Percentiles rank a stretch among this genome's conserved stretches.
phyloP scores from a whole-genome alignment of 257 asterid species.

The Petunia axillaris region DNA sequence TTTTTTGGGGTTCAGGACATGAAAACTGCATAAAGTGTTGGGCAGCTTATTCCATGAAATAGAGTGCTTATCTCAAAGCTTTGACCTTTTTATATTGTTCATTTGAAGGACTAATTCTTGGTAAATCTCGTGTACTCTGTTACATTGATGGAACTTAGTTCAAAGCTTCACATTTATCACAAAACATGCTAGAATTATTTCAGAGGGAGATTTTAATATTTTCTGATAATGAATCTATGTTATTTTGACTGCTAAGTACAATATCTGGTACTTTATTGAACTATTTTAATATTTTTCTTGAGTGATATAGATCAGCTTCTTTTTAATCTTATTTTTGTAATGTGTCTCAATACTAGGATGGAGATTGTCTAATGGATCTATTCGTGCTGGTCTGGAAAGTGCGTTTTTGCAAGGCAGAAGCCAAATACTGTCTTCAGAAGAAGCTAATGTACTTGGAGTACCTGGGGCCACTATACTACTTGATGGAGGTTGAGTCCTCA shows the following conservation, averaged over 20 bases:
- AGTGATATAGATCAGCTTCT: background rate
- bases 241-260: background rate
- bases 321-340: background rate
- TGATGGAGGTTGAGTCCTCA: slow-evolving; percentile 76
- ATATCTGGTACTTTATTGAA: slow-evolving; percentile 15
- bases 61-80: background rate
- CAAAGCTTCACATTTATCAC: background rate
- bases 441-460: slow-evolving; percentile 68
- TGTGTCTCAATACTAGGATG: slow-evolving; percentile 34
- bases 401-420: slow-evolving; percentile 73
- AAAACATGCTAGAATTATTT: background rate
- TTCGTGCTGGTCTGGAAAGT: slow-evolving; percentile 77
- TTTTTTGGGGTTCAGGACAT: background rate
- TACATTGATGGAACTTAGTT: background rate
- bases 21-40: background rate
- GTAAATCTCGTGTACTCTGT: background rate
- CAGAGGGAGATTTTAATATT: slow-evolving; percentile 15
- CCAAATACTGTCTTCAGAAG: slow-evolving; percentile 70
- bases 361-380: slow-evolving; percentile 62
- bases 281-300: slow-evolving; percentile 6
- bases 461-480: slow-evolving; percentile 67
- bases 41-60: background rate
- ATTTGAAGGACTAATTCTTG: slow-evolving; percentile 3
- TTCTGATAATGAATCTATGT: background rate
- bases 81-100: background rate